Conservation (phyloP, 257 asterid genomes). For the Solanum lignicaule region DNA sequence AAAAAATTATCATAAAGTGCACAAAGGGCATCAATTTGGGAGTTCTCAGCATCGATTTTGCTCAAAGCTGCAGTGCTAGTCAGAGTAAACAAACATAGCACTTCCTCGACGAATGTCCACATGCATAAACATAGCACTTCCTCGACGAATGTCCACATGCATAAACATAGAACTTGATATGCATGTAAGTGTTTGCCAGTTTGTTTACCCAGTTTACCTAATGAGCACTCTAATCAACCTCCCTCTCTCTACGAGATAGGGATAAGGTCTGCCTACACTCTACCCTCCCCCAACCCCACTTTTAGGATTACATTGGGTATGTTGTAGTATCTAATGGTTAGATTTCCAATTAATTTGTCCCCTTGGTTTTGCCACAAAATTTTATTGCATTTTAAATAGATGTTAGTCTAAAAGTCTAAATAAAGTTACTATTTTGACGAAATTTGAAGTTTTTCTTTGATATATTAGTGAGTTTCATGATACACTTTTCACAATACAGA, state of each 20-base stretch:
- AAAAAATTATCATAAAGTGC: not conserved
- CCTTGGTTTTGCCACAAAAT: not conserved
- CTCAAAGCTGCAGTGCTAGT: not conserved
- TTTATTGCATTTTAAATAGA: not conserved
- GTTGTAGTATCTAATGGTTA: not conserved
- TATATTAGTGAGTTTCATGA: not conserved
- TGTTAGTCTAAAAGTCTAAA: not conserved
- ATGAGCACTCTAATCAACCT: not conserved
- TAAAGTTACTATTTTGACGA: not conserved
- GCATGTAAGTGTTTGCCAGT: not conserved
- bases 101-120: not conserved
- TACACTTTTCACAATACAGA: not conserved
- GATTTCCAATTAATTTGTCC: not conserved
- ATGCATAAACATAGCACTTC: not conserved
- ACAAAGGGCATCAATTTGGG: not conserved
- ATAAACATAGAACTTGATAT: not conserved
- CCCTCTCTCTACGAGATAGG: not conserved
- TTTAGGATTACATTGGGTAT: not conserved
- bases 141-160: not conserved
- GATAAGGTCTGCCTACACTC: not conserved
- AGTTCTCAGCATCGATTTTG: not conserved
- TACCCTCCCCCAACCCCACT: not conserved
- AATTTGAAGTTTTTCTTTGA: not conserved
- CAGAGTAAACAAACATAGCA: not conserved
- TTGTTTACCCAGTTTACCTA: not conserved